Percentiles rank a stretch among this genome's conserved stretches.
Conservation (phyloP, 2,329 filamentous ascomycete species). For the Acrocalymma vagum region DNA sequence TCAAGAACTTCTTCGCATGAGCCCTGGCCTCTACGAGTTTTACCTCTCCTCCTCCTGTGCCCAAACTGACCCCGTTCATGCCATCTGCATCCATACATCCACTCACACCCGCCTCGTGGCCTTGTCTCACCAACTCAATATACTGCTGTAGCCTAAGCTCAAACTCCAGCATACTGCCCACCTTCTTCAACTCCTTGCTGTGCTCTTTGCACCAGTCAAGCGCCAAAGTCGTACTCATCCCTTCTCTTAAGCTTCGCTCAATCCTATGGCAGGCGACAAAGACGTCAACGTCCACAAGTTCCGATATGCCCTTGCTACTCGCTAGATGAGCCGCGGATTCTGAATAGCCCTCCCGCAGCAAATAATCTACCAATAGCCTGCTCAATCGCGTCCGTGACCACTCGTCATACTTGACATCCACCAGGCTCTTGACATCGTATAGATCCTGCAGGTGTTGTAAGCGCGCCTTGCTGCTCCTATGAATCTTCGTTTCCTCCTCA, state of each 20-base stretch:
- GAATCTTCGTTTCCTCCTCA: slow-evolving; percentile 80
- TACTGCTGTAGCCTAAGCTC: slow-evolving; percentile 94
- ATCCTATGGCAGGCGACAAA: slow-evolving; percentile 85
- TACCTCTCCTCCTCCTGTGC: slow-evolving; percentile 42
- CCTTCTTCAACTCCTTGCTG: slow-evolving; percentile 89
- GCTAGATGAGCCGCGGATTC: slow-evolving; percentile 80
- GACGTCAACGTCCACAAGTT: slow-evolving; percentile 87
- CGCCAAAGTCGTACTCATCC: slow-evolving; percentile 77
- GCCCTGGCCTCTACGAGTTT: slow-evolving; percentile 79
- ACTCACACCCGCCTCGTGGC: slow-evolving; percentile 38
- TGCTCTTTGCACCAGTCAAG: slow-evolving; percentile 93
- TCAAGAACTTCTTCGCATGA: slow-evolving; percentile 84
- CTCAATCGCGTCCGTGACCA: slow-evolving; percentile 87
- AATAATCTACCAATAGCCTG: slow-evolving; percentile 88
- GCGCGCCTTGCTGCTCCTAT: slow-evolving; percentile 77
- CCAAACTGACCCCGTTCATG: slow-evolving; percentile 73
- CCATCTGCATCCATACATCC: slow-evolving; percentile 30
- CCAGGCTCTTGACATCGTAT: slow-evolving; percentile 79
- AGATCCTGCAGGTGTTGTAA: slow-evolving; percentile 83
- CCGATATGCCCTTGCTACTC: slow-evolving; percentile 75
- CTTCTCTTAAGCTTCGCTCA: slow-evolving; percentile 72
- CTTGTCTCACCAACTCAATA: slow-evolving; percentile 83
- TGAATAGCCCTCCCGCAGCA: slow-evolving; percentile 83
- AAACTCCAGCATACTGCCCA: slow-evolving; percentile 89
- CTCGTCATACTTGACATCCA: slow-evolving; percentile 91